phyloP scores from a whole-genome alignment of 441 rosid species.

The Croton laevigatus region DNA sequence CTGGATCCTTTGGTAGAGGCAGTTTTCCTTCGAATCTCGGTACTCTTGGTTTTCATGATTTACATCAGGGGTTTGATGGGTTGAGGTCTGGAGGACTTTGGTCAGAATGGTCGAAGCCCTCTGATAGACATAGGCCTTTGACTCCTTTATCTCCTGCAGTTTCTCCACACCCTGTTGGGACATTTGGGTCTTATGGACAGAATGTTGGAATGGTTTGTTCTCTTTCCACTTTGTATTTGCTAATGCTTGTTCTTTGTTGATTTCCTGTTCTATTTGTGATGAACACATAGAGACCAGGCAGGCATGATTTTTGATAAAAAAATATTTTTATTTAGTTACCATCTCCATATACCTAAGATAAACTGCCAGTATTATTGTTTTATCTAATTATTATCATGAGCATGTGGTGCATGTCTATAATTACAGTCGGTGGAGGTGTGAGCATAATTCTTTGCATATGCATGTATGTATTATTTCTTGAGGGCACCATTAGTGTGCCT shows the following conservation, averaged over 20 bases:
- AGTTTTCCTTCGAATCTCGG: slow-evolving; percentile 50
- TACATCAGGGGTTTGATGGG: slow-evolving; percentile 72
- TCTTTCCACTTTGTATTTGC: slow-evolving; percentile 8
- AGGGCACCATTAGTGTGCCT: neutral
- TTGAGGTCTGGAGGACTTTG: slow-evolving; percentile 67
- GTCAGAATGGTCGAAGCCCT: slow-evolving; percentile 76
- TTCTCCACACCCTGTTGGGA: slow-evolving; percentile 63
- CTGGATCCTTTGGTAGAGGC: slow-evolving; percentile 51
- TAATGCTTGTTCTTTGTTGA: neutral
- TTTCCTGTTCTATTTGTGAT: neutral
- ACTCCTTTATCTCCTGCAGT: slow-evolving; percentile 44
- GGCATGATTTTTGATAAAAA: neutral
- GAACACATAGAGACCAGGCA: neutral
- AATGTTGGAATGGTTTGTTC: slow-evolving; percentile 56
- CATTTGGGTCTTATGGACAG: slow-evolving; percentile 65
- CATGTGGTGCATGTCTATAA: neutral
- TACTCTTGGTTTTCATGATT: slow-evolving; percentile 61
- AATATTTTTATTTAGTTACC: neutral
- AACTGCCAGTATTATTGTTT: neutral
- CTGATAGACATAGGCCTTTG: slow-evolving; percentile 59
- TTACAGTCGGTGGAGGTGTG: neutral
- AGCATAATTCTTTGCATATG: neutral
- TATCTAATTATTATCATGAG: neutral
- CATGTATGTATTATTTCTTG: neutral
- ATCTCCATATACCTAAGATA: neutral